These are phyloP conservation scores for Mucor racemosus DNA, from an alignment of 371 early-diverging fungal genomes.

Conservation along the genomic window DNA sequence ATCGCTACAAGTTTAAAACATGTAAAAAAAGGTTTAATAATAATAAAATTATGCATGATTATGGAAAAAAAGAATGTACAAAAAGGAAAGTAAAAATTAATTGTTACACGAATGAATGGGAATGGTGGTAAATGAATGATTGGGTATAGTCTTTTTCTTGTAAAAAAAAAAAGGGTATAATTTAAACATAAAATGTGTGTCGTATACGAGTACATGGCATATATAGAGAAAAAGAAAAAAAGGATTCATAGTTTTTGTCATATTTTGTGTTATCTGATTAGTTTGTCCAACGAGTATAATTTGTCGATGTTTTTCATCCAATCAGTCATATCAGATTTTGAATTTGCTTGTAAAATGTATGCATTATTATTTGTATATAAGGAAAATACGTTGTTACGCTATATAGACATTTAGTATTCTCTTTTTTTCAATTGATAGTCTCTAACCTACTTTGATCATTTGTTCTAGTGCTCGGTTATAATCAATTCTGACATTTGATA, in stretches of 20 bases:
- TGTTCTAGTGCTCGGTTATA: constrained; percentile 64
- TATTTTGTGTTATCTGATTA: not conserved
- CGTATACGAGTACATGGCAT: not conserved
- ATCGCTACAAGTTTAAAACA: not conserved
- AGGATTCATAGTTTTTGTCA: not conserved
- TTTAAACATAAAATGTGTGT: not conserved
- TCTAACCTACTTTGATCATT: constrained; percentile 37
- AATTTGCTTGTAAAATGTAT: constrained; percentile 73
- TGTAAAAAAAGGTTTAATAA: not conserved
- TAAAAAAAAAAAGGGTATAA: constrained; percentile 10
- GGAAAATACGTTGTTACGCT: constrained; percentile 74
- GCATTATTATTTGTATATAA: constrained; percentile 78
- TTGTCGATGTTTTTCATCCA: constrained; percentile 79
- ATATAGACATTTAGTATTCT: not conserved
- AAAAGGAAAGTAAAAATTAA: constrained; percentile 9
- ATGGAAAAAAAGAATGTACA: constrained; percentile 1
- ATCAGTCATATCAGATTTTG: constrained; percentile 67
- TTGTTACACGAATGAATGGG: constrained; percentile 20
- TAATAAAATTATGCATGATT: constrained; percentile 1
- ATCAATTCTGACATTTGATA: constrained; percentile 70
- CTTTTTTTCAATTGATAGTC: not conserved
- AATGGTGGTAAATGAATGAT: constrained; percentile 19
- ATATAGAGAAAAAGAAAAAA: not conserved
- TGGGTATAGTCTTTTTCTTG: not conserved
- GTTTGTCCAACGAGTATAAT: constrained; percentile 40